phyloP scores from a whole-genome alignment of 2,329 filamentous ascomycete species.

The Fusarium staphyleae region DNA sequence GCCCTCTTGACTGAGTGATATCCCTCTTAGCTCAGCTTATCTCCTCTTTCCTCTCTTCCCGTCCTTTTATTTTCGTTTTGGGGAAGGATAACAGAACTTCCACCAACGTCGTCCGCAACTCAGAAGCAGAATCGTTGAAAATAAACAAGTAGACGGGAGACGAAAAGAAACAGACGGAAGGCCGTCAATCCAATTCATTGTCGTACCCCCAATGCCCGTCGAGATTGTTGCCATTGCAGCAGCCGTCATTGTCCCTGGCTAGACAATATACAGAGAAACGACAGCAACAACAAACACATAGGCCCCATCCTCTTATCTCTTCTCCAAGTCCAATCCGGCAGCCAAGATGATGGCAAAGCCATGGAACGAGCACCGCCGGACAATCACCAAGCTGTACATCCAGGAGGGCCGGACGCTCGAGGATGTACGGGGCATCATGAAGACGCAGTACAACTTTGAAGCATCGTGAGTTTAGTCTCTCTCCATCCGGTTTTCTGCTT shows the following conservation, averaged over 20 bases:
- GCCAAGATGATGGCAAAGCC: conserved; percentile 52
- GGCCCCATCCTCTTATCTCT: not conserved
- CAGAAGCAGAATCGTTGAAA: not conserved
- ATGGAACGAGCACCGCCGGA: conserved; percentile 49
- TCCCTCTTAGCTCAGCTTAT: conserved; percentile 1
- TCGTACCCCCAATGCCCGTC: conserved; percentile 23
- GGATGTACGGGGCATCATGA: conserved; percentile 52
- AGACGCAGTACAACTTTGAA: conserved; percentile 48
- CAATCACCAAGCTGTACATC: conserved; percentile 53
- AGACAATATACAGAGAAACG: conserved; percentile 12
- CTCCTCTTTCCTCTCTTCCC: conserved; percentile 5
- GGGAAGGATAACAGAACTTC: conserved; percentile 34
- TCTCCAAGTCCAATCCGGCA: not conserved
- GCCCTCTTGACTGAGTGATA: not conserved
- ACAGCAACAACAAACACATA: conserved; percentile 5
- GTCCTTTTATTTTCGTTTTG: not conserved
- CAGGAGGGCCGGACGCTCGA: conserved; percentile 49
- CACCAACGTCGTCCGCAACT: not conserved
- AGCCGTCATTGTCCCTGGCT: conserved; percentile 34
- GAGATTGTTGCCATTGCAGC: conserved; percentile 18
- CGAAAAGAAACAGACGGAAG: not conserved
- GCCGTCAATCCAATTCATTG: not conserved
- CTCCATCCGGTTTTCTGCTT: not conserved
- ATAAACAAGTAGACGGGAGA: not conserved
- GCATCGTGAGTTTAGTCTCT: conserved; percentile 48